A percentile compares a stretch with the other conserved stretches of the same genome.
phyloP scores from a whole-genome alignment of 2,329 filamentous ascomycete genomes.

The Rutstroemia sp. region DNA sequence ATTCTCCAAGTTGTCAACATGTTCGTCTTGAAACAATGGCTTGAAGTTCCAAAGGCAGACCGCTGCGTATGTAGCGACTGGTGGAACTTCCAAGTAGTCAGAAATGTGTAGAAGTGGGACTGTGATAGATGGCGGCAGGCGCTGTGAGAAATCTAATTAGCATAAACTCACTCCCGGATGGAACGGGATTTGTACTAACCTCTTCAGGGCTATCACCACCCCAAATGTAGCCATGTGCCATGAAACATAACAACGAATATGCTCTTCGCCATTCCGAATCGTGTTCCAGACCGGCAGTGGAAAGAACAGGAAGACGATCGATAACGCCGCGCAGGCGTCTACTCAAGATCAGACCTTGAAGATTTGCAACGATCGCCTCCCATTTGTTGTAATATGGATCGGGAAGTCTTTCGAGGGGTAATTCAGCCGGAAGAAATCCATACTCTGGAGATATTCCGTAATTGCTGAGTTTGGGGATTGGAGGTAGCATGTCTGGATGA shows the following conservation, averaged over 20 bases:
- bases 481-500: conserved; percentile 40
- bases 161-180: not conserved
- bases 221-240: conserved; percentile 95
- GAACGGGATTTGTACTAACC: conserved; percentile 32
- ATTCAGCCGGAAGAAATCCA: conserved; percentile 80
- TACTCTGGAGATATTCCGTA: conserved; percentile 72
- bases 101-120: conserved; percentile 75
- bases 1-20: conserved; percentile 77
- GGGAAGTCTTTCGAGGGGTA: conserved; percentile 72
- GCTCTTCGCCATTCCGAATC: conserved; percentile 90
- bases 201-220: conserved; percentile 78
- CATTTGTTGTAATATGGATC: conserved; percentile 92
- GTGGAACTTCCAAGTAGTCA: conserved; percentile 72
- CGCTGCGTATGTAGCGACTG: conserved; percentile 89
- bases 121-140: conserved; percentile 73
- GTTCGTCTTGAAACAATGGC: conserved; percentile 77
- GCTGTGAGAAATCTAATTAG: conserved; percentile 25
- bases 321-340: conserved; percentile 74
- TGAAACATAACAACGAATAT: conserved; percentile 83
- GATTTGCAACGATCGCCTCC: conserved; percentile 79
- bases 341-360: conserved; percentile 81
- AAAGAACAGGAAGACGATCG: conserved; percentile 74
- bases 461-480: conserved; percentile 58
- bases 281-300: conserved; percentile 71
- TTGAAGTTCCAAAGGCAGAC: conserved; percentile 97